Conservation (phyloP, 1,139 yeast genomes). For the Debaryomyces coudertii region DNA sequence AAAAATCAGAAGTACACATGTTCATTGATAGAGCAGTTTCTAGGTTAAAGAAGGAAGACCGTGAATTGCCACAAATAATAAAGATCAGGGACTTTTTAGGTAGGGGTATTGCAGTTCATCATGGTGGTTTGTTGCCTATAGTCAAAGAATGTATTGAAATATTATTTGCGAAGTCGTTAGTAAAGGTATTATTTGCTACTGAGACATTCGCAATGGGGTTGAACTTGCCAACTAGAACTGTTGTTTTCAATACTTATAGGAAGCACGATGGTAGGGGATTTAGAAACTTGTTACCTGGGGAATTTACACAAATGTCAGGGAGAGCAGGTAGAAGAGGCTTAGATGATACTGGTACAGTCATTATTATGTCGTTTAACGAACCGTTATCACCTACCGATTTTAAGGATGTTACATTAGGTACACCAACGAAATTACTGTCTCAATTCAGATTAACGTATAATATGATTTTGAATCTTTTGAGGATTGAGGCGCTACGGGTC, state of each 20-base stretch:
- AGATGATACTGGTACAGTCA: conserved; percentile 94
- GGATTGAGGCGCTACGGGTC: conserved; percentile 92
- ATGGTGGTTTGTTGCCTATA: conserved; percentile 94
- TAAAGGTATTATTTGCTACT: conserved; percentile 92
- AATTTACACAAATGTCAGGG: conserved; percentile 98
- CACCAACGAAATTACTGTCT: conserved; percentile 85
- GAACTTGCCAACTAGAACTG: conserved; percentile 96
- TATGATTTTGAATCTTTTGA: conserved; percentile 87
- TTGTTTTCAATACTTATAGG: conserved; percentile 79
- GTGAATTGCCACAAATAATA: conserved; percentile 88
- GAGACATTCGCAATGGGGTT: conserved; percentile 99
- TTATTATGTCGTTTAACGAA: conserved; percentile 81
- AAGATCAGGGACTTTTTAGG: conserved; percentile 80
- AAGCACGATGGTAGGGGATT: conserved; percentile 89
- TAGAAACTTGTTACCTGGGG: conserved; percentile 88
- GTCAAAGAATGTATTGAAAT: conserved; percentile 96
- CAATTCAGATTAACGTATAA: conserved; percentile 94
- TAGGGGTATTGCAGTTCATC: conserved; percentile 96
- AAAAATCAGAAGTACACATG: conserved; percentile 89
- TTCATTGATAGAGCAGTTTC: conserved; percentile 88
- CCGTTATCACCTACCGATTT: conserved; percentile 65
- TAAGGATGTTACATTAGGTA: conserved; percentile 81
- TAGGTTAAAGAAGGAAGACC: conserved; percentile 85
- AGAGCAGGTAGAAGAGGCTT: conserved; percentile 98
- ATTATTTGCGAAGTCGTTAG: conserved; percentile 79